Evolutionary conservation across 2,329 filamentous ascomycete genomes (phyloP), one percentile per base, ranked within the genome.

Genomic region (Penicillium sp.): DNA sequence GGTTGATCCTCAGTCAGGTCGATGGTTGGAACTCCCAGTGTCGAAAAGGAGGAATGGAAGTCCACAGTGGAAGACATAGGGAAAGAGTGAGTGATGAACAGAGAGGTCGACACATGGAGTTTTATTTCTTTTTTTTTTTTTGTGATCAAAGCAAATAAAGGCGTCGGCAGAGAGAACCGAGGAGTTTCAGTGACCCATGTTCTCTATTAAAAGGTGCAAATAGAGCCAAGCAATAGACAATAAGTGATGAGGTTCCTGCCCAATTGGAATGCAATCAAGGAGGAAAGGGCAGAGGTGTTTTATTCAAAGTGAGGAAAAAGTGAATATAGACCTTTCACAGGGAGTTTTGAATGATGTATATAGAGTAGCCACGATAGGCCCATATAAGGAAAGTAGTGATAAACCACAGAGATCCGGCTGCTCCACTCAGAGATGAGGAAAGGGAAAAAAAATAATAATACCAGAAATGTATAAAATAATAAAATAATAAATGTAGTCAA

Each of bases 31-130:
- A 68, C 50, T 52, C 50, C 66, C 29, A 65, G 63, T 51, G 60
- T 66, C 59, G 70, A 34, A 51, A 50, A 64, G 60, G 65, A 67
- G 44, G 67, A 61, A 47, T 67, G 66, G 53, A 64, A 62, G 48
- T 64, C 59, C 50, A 67, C 65, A 55, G 66, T 61, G 65, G 68
- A 62, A 73, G 70, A 71, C 72, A 74, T 74, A 68, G 62, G 70
- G 68, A 62, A 43, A 55, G 59, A 49, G 50, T 50, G 47, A 53
- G 38, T 25, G 50, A 33, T 45, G 31, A 13, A 49, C 27, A 55
- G 34, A 45, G 19, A 46, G 52, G 53, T 54, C 39, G 60, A 60
- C 54, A 56, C 61, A 65, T 60, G 50, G 51, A 40, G 45, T 51
- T 54, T 39, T 33, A 27, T 41, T 23, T 25, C 16, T 27, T 40